Base-by-base conservation (phyloP, 2,329 filamentous ascomycete species). In the Fusarium goolgardi region DNA sequence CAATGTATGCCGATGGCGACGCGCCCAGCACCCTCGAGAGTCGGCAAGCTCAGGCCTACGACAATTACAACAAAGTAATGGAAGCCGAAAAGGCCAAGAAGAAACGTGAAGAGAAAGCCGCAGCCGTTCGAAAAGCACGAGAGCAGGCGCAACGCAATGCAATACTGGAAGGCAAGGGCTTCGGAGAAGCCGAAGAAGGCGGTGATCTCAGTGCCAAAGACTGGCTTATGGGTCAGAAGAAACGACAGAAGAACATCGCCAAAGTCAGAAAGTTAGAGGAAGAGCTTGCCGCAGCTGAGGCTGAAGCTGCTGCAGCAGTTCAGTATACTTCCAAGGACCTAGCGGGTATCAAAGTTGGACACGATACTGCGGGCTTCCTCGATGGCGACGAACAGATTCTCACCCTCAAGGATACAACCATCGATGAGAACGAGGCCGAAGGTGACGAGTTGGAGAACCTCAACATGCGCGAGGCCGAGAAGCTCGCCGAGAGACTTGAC, bases 151-250 rank as follows among this genome's bases (percentile, higher is more conserved):
- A 93, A 78, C 89, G 93, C 55, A 87, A 90, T 74, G 84, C 89
- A 16, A 87, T 91, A 65, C 82, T 99, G 13, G 88, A 96, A 75
- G 96, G 96, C 60, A 90, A 91, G 76, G 91, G 94, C 1, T 81
- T 99, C 4, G 96, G 92, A 47, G 96, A 98, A 35, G 83, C 82
- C 0, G 90, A 90, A 44, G 88, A 87, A 4, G 87, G 83, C 8
- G 86, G 82, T 5, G 89, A 90, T 15, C 71, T 91, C 27, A 93
- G 97, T 77, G 92, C 95, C 16, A 92, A 92, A 77, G 85, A 91
- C 2, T 99, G 96, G 96, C 79, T 99, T 63, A 88, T 91, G 71
- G 90, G 90, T 62, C 91, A 95, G 78, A 98, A 97, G 85, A 98
- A 97, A 83, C 86, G 94, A 52, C 93, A 97, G 78, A 97, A 94